Percentiles rank a stretch among this genome's conserved stretches.
phyloP scores from a whole-genome alignment of 495 filamentous ascomycete genomes.

The Aspergillus haitiensis region DNA sequence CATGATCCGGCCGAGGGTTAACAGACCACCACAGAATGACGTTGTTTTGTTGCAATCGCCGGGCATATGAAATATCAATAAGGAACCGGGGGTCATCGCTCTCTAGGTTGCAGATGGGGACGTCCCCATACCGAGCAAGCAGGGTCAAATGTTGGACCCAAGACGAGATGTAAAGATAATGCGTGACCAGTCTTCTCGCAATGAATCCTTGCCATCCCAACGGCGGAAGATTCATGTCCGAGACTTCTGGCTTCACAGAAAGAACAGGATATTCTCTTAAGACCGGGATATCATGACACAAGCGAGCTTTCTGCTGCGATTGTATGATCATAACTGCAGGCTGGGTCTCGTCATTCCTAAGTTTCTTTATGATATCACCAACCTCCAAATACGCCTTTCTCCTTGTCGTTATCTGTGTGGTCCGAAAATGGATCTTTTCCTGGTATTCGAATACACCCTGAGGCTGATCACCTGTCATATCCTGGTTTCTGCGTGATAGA shows the following conservation, averaged over 20 bases:
- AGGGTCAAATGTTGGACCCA: conserved; percentile 89
- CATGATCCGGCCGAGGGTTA: conserved; percentile 85
- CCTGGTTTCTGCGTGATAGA: conserved; percentile 61
- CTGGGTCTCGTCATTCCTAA: conserved; percentile 76
- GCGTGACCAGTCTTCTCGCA: conserved; percentile 78
- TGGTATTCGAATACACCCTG: conserved; percentile 83
- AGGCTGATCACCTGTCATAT: conserved; percentile 65
- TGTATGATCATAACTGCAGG: conserved; percentile 85
- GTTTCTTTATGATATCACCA: conserved; percentile 79
- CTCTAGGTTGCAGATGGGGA: conserved; percentile 94
- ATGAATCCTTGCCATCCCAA: conserved; percentile 93
- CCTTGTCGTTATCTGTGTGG: conserved; percentile 80
- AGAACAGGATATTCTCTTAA: conserved; percentile 84
- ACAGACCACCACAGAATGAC: conserved; percentile 98
- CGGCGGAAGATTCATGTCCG: conserved; percentile 83
- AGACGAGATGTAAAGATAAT: conserved; percentile 84
- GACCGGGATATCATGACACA: conserved; percentile 82
- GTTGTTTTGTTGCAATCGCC: conserved; percentile 85
- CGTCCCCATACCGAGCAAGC: conserved; percentile 86
- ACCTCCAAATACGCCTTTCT: conserved; percentile 86
- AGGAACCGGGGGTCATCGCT: conserved; percentile 89
- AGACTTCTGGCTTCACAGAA: conserved; percentile 73
- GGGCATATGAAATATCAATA: conserved; percentile 93
- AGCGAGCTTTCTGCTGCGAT: conserved; percentile 75
- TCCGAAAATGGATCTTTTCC: conserved; percentile 82